Percentiles rank a stretch among this genome's conserved stretches.
Conservation (phyloP, 345 rosid genomes). For the Turritis glabra region DNA sequence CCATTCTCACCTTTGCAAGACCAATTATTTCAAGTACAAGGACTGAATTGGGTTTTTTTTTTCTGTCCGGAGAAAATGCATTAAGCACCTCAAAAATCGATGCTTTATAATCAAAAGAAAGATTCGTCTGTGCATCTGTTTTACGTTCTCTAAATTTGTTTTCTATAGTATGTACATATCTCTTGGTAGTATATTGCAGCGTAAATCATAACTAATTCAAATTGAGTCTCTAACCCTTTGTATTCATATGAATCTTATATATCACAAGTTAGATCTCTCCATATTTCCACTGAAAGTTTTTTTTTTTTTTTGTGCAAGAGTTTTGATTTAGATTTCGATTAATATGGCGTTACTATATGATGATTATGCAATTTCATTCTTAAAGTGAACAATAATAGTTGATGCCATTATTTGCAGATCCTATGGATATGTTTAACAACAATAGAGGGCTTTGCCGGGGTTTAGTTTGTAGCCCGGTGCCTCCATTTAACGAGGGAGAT, state of each 20-base stretch:
- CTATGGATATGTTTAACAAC: conserved; percentile 27
- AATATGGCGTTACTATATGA: background rate
- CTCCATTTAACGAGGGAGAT: conserved; percentile 49
- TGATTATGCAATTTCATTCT: background rate
- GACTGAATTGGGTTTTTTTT: background rate
- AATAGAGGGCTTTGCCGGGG: background rate
- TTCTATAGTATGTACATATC: background rate
- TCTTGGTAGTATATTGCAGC: background rate
- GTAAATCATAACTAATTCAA: background rate
- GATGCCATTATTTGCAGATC: background rate
- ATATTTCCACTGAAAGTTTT: background rate
- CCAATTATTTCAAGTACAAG: background rate
- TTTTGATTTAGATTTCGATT: background rate
- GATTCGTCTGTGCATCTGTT: background rate
- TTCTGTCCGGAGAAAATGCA: background rate
- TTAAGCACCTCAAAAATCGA: background rate
- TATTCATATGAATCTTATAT: background rate
- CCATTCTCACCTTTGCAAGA: background rate
- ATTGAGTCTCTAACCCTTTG: background rate
- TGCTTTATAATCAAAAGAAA: background rate
- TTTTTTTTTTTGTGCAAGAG: background rate
- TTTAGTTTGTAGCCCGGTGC: background rate
- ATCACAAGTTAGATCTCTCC: conserved; percentile 8
- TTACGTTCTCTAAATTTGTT: background rate
- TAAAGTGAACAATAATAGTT: background rate